These are phyloP conservation scores for Oryza australiensis DNA, from an alignment of 176 grass and related monocot genomes.

Conservation along the genomic window DNA sequence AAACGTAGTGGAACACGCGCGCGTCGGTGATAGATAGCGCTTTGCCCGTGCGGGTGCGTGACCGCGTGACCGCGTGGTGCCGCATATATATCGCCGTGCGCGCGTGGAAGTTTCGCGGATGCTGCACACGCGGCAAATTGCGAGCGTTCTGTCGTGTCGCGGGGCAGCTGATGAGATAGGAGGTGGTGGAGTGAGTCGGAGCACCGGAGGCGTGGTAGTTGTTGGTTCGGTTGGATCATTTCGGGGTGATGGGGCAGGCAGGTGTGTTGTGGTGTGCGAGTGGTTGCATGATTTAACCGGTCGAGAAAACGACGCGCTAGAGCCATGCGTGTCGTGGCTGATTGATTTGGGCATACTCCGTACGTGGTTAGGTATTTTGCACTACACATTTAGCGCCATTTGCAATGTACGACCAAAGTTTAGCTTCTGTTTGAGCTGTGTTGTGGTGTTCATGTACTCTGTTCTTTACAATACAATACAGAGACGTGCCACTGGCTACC, in stretches of 20 bases:
- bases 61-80: constrained; percentile 29
- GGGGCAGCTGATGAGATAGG: not conserved
- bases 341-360: not conserved
- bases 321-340: not conserved
- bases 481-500: no score
- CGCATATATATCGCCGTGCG: constrained; percentile 21
- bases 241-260: not conserved
- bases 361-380: not conserved
- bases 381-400: not conserved
- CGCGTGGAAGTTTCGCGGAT: constrained; percentile 29
- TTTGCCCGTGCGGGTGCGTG: constrained; percentile 28
- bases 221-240: constrained; percentile 12
- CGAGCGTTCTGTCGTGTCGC: constrained; percentile 12
- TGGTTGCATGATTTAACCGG: not conserved
- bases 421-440: not conserved
- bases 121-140: not conserved
- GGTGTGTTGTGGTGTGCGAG: not conserved
- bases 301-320: not conserved
- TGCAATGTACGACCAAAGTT: not conserved
- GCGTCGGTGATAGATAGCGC: not conserved
- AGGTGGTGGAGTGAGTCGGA: constrained; percentile 27
- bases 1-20: not conserved
- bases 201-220: not conserved
- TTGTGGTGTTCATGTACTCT: not conserved
- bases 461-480: no score